Evolutionary conservation across 495 filamentous ascomycete species (phyloP).

Genomic region (Aspergillus hancockii): DNA sequence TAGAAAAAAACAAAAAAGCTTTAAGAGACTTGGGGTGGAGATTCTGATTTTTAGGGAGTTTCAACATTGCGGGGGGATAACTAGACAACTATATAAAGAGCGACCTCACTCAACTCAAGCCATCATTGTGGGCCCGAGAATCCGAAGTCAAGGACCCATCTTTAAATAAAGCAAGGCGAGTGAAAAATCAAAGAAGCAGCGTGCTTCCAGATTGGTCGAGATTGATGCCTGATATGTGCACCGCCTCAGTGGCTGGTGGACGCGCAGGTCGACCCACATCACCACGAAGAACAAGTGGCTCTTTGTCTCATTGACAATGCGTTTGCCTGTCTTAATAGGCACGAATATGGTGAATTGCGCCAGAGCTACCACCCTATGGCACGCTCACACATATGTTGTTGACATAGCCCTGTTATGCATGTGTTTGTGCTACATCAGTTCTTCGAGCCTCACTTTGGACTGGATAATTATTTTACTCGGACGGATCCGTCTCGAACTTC

Average conservation of each 20-base stretch:
- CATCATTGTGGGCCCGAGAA: background rate
- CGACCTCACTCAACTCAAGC: background rate
- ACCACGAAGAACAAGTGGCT: constrained; percentile 7
- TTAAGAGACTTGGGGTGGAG: constrained; percentile 1
- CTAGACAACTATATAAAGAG: constrained; percentile 3
- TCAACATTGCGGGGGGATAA: background rate
- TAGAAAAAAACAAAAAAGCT: background rate
- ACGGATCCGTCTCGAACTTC: background rate
- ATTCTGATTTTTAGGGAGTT: background rate
- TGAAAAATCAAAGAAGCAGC: constrained; percentile 5
- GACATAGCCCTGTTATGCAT: background rate
- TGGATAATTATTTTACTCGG: constrained; percentile 6
- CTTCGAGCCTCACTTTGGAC: constrained; percentile 16
- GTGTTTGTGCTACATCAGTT: constrained; percentile 3
- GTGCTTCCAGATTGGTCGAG: constrained; percentile 18
- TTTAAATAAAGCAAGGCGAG: constrained; percentile 3
- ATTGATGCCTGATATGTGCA: constrained; percentile 18
- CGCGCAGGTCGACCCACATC: constrained; percentile 12
- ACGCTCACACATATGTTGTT: constrained; percentile 2
- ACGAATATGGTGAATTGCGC: background rate
- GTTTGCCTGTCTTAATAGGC: constrained; percentile 1
- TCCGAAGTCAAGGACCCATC: constrained; percentile 1
- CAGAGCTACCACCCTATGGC: constrained; percentile 3
- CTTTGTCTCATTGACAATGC: background rate
- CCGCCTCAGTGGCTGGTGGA: constrained; percentile 32